A percentile compares a stretch with the other conserved stretches of the same genome.
Evolutionary conservation across 2,329 filamentous ascomycete species (phyloP).

Genomic region (Beauveria sp.): DNA sequence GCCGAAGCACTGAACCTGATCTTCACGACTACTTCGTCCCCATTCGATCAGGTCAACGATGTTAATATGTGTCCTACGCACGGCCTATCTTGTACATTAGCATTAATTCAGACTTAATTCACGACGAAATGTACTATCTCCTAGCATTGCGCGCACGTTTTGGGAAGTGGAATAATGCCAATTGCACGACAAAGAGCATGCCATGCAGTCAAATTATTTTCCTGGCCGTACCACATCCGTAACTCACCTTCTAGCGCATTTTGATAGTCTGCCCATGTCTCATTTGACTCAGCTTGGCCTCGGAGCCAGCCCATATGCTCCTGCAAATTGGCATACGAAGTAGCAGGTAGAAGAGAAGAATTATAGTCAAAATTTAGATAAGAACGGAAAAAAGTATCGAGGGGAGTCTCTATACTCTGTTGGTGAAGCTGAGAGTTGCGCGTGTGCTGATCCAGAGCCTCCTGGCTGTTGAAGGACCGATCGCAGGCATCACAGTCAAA

Average conservation of each 20-base stretch:
- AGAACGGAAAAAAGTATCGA: conserved; percentile 15
- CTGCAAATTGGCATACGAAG: background rate
- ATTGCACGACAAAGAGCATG: conserved; percentile 5
- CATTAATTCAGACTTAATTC: background rate
- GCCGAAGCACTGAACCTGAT: background rate
- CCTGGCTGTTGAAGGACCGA: background rate
- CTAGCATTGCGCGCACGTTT: background rate
- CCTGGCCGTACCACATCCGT: conserved; percentile 1
- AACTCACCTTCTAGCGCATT: conserved; percentile 1
- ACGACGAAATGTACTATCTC: no score
- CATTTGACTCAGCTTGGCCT: no score
- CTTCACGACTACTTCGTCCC: conserved; percentile 13
- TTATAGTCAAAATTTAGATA: conserved; percentile 7
- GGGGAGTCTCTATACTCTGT: conserved; percentile 12
- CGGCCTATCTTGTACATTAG: background rate
- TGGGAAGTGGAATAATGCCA: background rate
- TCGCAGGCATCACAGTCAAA: conserved; percentile 1
- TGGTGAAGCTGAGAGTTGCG: background rate
- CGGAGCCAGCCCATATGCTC: background rate
- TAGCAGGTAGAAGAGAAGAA: conserved; percentile 1
- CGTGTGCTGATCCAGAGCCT: background rate
- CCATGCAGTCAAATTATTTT: conserved; percentile 5
- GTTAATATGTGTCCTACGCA: conserved; percentile 8
- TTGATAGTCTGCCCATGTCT: background rate
- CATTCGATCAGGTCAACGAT: conserved; percentile 10